These are phyloP conservation scores for Termitomyces sp. DNA, from an alignment of 768 basidiomycete species.

Conservation along the genomic window DNA sequence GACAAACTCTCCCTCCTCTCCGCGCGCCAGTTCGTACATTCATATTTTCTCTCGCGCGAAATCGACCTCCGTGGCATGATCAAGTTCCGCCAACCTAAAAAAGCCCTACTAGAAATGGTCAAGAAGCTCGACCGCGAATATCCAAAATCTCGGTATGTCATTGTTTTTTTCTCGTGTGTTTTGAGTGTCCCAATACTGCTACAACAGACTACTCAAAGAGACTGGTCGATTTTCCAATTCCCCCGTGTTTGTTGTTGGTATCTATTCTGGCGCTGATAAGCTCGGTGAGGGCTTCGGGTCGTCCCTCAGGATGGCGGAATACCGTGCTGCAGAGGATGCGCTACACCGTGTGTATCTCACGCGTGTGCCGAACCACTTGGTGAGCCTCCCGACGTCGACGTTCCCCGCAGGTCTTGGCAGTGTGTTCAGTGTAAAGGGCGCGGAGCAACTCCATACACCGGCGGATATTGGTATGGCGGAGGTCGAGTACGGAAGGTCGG, in stretches of 20 bases:
- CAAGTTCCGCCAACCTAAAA: constrained; percentile 80
- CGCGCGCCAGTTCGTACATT: constrained; percentile 86
- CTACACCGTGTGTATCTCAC: constrained; percentile 81
- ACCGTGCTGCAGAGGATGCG: constrained; percentile 84
- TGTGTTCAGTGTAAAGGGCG: constrained; percentile 39
- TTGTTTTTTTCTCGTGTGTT: not conserved
- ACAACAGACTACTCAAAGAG: constrained; percentile 77
- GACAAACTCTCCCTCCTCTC: constrained; percentile 79
- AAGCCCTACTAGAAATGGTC: constrained; percentile 68
- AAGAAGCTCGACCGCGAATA: constrained; percentile 60
- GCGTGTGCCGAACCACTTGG: constrained; percentile 57
- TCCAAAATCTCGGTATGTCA: constrained; percentile 58
- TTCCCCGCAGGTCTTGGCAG: constrained; percentile 54
- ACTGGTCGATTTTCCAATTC: constrained; percentile 88
- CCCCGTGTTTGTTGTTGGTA: constrained; percentile 94
- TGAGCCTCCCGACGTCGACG: constrained; percentile 70
- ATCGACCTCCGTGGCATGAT: constrained; percentile 76
- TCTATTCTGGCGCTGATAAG: constrained; percentile 78
- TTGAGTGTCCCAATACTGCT: not conserved
- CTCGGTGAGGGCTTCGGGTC: constrained; percentile 94
- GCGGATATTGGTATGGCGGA: constrained; percentile 57
- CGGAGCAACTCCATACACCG: constrained; percentile 44
- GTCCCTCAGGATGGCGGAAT: constrained; percentile 93
- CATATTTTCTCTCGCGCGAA: constrained; percentile 81
- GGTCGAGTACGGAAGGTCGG: constrained; percentile 64